phyloP scores from a whole-genome alignment of 768 basidiomycete species.

The Asterophora parasitica region DNA sequence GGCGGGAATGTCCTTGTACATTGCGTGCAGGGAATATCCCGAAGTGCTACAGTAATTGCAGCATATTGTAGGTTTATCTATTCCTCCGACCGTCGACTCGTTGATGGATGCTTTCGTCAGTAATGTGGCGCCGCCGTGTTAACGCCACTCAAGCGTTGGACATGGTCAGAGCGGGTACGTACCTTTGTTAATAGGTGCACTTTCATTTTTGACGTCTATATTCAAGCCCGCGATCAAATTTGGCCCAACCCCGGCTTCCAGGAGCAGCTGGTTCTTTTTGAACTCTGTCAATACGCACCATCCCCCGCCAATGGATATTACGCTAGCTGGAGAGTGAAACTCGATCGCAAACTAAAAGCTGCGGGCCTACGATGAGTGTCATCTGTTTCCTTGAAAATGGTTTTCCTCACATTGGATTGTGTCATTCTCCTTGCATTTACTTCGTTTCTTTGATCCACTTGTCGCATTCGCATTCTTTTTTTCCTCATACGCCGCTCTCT shows the following conservation, averaged over 20 bases:
- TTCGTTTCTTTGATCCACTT: neutral
- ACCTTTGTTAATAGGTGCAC: neutral
- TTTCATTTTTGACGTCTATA: neutral
- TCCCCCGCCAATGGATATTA: conserved; percentile 60
- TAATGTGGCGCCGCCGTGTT: conserved; percentile 63
- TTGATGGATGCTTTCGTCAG: conserved; percentile 29
- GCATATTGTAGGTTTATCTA: conserved; percentile 58
- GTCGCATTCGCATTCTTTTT: neutral
- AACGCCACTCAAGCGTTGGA: conserved; percentile 55
- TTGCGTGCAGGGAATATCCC: conserved; percentile 60
- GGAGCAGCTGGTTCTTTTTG: conserved; percentile 73
- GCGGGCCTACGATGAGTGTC: conserved; percentile 29
- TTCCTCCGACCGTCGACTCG: neutral
- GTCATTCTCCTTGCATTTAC: conserved; percentile 3
- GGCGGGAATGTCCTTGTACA: conserved; percentile 65
- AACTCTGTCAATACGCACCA: conserved; percentile 66
- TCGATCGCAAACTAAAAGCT: conserved; percentile 45
- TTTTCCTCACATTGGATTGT: neutral
- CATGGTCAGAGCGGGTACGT: conserved; percentile 53
- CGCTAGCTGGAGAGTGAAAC: conserved; percentile 53
- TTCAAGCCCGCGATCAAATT: conserved; percentile 66
- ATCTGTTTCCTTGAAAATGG: conserved; percentile 9
- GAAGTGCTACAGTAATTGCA: conserved; percentile 66
- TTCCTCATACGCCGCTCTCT: conserved; percentile 1
- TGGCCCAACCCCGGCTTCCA: conserved; percentile 79